phyloP scores from a whole-genome alignment of 2,329 filamentous ascomycete genomes.

The Aspergillus fumigatiaffinis region DNA sequence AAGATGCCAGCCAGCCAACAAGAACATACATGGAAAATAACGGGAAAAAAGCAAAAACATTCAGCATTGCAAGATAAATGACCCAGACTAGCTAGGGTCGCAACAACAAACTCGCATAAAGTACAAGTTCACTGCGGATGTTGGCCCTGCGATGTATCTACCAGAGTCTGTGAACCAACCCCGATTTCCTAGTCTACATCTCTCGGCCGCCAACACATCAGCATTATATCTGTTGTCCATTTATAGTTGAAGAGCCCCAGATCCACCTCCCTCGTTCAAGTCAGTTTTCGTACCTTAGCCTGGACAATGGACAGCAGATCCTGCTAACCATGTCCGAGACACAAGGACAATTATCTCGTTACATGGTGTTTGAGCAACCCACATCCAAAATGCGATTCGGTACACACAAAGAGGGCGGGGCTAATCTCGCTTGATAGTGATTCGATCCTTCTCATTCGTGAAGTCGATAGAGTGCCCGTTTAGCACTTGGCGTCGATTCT shows the following conservation, averaged over 20 bases:
- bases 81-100: constrained; percentile 17
- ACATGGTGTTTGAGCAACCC: constrained; percentile 1
- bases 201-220: constrained; percentile 2
- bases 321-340: background rate
- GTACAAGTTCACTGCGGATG: constrained; percentile 18
- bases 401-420: constrained; percentile 3
- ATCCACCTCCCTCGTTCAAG: background rate
- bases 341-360: constrained; percentile 1
- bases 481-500: constrained; percentile 60
- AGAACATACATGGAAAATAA: constrained; percentile 3
- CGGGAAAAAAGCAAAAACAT: constrained; percentile 8
- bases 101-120: constrained; percentile 20
- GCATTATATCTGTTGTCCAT: background rate
- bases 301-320: background rate
- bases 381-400: constrained; percentile 1
- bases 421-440: constrained; percentile 9
- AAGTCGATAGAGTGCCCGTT: constrained; percentile 14
- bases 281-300: background rate
- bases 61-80: constrained; percentile 18
- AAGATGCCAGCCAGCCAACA: constrained; percentile 1
- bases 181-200: constrained; percentile 8
- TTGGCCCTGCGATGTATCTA: constrained; percentile 23
- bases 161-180: constrained; percentile 7
- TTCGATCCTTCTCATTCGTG: constrained; percentile 7
- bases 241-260: background rate